Evolutionary conservation across 108 stramenopile species (phyloP), one percentile per base, ranked within the genome.

Genomic region (Nitzschia palea): DNA sequence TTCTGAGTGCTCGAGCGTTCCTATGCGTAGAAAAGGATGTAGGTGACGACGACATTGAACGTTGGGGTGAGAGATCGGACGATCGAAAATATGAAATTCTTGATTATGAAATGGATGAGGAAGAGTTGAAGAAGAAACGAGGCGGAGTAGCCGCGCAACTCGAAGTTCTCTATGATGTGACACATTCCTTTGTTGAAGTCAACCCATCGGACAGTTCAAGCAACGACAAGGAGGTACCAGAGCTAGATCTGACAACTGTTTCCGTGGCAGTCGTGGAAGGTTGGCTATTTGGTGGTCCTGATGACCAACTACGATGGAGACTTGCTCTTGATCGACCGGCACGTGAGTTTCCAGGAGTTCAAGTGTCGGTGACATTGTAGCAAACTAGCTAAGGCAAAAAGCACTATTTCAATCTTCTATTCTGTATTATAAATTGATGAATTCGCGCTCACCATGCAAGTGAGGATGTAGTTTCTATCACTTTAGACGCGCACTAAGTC

Each of bases 231-330:
- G 29, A 58, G 9, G n/a, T 4, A 33, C 44, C 30, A 37, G 34
- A 51, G 33, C 22, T 43, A 22, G 62, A 64, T 36, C 73, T 61
- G 10, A 70, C 67, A 10, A 59, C 62, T 40, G 67, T 73, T 27
- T 29, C 70, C 43, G 84, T 85, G 2, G 84, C 73, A 10, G 70
- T 78, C 17, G 58, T 85, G 37, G 84, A 85, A 54, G 84, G 84
- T 33, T 81, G 72, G 73, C 67, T 85, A 0, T 34, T 66, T 18
- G 74, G 69, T 14, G 78, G 69, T 12, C 71, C 76, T 30, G 71
- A 81, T n/a, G 62, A 50, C 27, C 56, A 73, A 37, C 55, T 81
- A 45, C 73, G 84, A 18, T 85, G 84, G 84, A 68, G 56, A 66
- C 35, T 85, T 17, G 65, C 74, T 17, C 30, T 78, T 18, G 55